phyloP scores from a whole-genome alignment of 2,329 filamentous ascomycete genomes.

The Orbilia ellipsospora region DNA sequence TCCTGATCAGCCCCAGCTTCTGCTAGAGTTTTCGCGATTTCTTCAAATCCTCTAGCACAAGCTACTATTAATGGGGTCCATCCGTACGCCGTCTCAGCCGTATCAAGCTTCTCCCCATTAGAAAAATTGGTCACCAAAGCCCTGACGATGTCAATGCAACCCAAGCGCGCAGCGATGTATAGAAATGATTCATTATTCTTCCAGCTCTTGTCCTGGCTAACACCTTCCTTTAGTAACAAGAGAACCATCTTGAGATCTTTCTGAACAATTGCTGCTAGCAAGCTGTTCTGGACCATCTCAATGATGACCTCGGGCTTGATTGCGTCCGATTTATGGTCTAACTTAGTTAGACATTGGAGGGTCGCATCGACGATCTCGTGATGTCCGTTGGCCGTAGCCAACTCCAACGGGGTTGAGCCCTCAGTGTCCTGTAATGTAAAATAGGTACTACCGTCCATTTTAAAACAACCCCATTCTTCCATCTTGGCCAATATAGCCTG shows the following conservation, averaged over 20 bases:
- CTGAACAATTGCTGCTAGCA: not conserved
- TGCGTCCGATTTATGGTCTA: not conserved
- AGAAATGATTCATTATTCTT: slow-evolving; percentile 90
- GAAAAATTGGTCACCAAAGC: slow-evolving; percentile 77
- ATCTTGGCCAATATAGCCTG: slow-evolving; percentile 4
- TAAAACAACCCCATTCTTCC: not conserved
- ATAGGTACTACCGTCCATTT: not conserved
- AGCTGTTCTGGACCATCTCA: not conserved
- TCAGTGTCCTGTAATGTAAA: not conserved
- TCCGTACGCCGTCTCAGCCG: slow-evolving; percentile 83
- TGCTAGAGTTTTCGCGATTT: slow-evolving; percentile 79
- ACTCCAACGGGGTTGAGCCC: not conserved
- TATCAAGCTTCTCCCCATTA: slow-evolving; percentile 70
- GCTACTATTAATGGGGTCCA: slow-evolving; percentile 90
- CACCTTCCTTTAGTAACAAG: slow-evolving; percentile 60
- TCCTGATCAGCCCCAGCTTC: slow-evolving; percentile 80
- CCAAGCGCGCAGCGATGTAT: slow-evolving; percentile 89
- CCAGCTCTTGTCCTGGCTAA: slow-evolving; percentile 93
- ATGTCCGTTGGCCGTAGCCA: not conserved
- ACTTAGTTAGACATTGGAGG: not conserved
- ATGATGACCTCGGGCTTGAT: not conserved
- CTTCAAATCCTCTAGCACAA: slow-evolving; percentile 84
- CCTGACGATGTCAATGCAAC: slow-evolving; percentile 80
- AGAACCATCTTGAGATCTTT: not conserved
- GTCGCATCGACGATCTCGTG: not conserved